These are phyloP conservation scores for Brassica cretica DNA, from an alignment of 345 rosid species.

Conservation along the genomic window DNA sequence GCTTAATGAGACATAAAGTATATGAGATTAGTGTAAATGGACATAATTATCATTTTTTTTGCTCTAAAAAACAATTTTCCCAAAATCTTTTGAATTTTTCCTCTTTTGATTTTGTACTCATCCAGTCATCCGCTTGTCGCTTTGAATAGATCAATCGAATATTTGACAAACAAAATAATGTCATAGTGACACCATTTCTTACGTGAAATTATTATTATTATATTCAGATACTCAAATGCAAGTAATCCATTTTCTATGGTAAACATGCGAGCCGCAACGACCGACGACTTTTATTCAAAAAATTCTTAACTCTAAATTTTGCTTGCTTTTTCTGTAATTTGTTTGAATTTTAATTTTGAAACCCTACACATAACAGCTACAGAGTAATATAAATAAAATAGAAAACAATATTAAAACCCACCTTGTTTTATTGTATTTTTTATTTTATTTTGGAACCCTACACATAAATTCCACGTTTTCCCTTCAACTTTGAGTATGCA, in stretches of 20 bases:
- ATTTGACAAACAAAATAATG: not conserved
- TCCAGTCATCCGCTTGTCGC: constrained; percentile 18
- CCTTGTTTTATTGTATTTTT: not conserved
- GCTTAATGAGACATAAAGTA: too few relatives aligned
- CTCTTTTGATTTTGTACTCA: constrained; percentile 8
- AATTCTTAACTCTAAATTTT: not conserved
- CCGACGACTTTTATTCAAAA: constrained; percentile 22
- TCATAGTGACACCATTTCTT: constrained; percentile 6
- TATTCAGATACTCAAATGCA: not conserved
- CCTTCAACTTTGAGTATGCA: not conserved
- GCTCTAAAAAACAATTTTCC: too few relatives aligned
- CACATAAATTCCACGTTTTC: not conserved
- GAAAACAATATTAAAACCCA: not conserved
- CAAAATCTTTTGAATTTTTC: not conserved
- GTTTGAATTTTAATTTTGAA: not conserved
- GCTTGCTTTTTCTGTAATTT: not conserved
- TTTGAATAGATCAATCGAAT: constrained; percentile 5
- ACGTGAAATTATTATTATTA: not conserved
- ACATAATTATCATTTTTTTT: too few relatives aligned
- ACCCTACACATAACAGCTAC: not conserved
- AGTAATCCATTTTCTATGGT: constrained; percentile 14
- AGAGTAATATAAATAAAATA: not conserved
- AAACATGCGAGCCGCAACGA: constrained; percentile 14
- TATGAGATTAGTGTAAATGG: too few relatives aligned
- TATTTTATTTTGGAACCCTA: not conserved